Percentiles rank a stretch among this genome's conserved stretches.
phyloP scores from a whole-genome alignment of 331 rosid genomes.

The Rosa hybrid region DNA sequence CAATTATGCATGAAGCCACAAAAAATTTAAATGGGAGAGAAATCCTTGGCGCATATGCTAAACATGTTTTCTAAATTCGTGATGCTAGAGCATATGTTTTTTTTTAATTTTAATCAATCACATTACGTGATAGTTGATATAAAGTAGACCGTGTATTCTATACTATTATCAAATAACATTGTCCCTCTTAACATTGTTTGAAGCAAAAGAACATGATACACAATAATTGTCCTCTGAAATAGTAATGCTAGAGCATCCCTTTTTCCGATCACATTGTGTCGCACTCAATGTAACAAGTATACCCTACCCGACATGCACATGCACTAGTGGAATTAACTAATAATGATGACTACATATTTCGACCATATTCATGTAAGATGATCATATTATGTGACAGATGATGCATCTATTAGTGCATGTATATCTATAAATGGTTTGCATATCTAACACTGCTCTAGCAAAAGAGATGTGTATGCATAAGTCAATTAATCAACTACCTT shows the following conservation, averaged over 20 bases:
- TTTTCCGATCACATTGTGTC: not conserved
- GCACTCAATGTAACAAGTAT: not conserved
- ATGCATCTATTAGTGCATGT: not conserved
- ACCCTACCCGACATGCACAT: not conserved
- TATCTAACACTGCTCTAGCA: not conserved
- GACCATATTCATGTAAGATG: not conserved
- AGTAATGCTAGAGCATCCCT: no score
- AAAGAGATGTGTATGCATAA: not conserved
- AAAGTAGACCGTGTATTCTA: no score
- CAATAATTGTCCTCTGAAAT: no score
- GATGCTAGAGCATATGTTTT: no score
- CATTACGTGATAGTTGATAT: no score
- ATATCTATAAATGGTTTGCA: not conserved
- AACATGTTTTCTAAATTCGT: no score
- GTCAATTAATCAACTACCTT: slow-evolving; percentile 28
- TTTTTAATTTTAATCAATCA: no score
- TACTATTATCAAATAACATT: no score
- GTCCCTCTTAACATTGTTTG: no score
- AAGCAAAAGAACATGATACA: no score
- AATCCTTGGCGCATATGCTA: no score
- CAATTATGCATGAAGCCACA: not conserved
- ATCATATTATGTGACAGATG: not conserved
- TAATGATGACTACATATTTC: not conserved
- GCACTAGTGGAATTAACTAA: not conserved
- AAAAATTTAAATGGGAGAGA: not conserved